Evolutionary conservation across 1,284 basidiomycete species (phyloP).

Genomic region (Athelia sp.): DNA sequence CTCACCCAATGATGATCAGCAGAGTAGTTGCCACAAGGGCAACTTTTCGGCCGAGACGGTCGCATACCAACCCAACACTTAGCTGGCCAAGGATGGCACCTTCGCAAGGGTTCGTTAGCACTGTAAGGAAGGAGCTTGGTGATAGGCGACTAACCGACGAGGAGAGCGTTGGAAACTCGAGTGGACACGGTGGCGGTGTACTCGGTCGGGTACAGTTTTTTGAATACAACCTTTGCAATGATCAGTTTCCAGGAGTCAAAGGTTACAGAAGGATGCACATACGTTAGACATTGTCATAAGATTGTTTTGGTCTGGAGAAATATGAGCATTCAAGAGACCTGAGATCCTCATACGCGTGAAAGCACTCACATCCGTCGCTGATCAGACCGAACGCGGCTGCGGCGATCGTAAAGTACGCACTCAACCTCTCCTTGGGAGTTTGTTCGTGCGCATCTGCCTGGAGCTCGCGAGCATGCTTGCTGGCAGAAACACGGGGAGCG

Average conservation of each 20-base stretch:
- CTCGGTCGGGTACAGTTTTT: conserved; percentile 49
- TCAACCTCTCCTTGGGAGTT: conserved; percentile 37
- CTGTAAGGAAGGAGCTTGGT: conserved; percentile 10
- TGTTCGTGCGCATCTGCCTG: conserved; percentile 10
- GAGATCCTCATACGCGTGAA: background rate
- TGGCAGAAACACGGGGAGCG: conserved; percentile 2
- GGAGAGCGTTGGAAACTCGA: conserved; percentile 67
- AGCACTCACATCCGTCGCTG: conserved; percentile 61
- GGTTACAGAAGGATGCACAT: conserved; percentile 6
- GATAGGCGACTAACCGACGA: conserved; percentile 48
- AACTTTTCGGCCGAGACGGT: conserved; percentile 67
- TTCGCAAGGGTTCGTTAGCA: conserved; percentile 18
- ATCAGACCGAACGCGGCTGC: conserved; percentile 65
- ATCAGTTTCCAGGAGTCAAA: conserved; percentile 5
- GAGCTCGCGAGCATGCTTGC: conserved; percentile 5
- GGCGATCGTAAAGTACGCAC: conserved; percentile 56
- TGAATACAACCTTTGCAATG: conserved; percentile 49
- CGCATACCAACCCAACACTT: conserved; percentile 63
- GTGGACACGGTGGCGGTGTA: conserved; percentile 65
- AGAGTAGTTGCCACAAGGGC: conserved; percentile 68
- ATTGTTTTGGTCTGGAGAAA: conserved; percentile 60
- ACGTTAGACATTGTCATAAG: conserved; percentile 64
- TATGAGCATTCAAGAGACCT: too few species aligned
- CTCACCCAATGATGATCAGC: conserved; percentile 59
- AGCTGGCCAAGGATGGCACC: conserved; percentile 68